Evolutionary conservation across 2,329 filamentous ascomycete genomes (phyloP).

Genomic region (Pyrenophora graminea): DNA sequence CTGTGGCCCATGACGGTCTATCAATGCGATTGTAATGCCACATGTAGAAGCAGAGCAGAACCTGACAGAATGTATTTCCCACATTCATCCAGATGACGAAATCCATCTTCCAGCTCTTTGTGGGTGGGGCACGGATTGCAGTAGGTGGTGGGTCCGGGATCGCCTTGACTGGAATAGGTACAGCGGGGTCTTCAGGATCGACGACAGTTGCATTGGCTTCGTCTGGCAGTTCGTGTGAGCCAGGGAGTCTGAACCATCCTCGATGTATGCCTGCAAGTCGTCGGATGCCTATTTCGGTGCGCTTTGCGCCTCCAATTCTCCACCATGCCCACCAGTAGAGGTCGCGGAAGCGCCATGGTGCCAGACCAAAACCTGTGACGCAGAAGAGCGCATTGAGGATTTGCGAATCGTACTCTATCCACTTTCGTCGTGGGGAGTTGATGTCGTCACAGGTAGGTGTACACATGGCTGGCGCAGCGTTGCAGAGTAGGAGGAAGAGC

Average conservation of each 20-base stretch:
- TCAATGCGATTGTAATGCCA: constrained; percentile 75
- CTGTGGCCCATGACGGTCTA: constrained; percentile 79
- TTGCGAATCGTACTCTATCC: constrained; percentile 85
- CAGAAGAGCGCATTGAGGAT: constrained; percentile 85
- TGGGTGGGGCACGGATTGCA: constrained; percentile 69
- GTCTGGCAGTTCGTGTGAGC: constrained; percentile 61
- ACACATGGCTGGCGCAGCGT: constrained; percentile 75
- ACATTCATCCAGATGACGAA: constrained; percentile 79
- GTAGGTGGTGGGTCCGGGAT: constrained; percentile 72
- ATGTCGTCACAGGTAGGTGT: constrained; percentile 70
- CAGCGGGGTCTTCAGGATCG: constrained; percentile 48
- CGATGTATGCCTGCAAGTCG: constrained; percentile 74
- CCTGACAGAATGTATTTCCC: constrained; percentile 78
- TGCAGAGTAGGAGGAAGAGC: constrained; percentile 83
- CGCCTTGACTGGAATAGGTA: constrained; percentile 68
- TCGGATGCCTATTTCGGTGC: constrained; percentile 59
- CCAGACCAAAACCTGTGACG: constrained; percentile 81
- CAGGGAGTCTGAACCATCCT: constrained; percentile 74
- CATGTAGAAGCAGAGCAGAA: constrained; percentile 76
- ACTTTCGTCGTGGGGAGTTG: constrained; percentile 75
- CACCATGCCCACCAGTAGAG: constrained; percentile 72
- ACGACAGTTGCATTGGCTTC: constrained; percentile 28
- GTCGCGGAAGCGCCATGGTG: constrained; percentile 83
- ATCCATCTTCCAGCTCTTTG: constrained; percentile 75
- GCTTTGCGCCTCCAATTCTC: constrained; percentile 57